Percentiles rank a stretch among this genome's conserved stretches.
Evolutionary conservation across 208 protist genomes (phyloP).

Genomic region (Wallacemonas rigidus): DNA sequence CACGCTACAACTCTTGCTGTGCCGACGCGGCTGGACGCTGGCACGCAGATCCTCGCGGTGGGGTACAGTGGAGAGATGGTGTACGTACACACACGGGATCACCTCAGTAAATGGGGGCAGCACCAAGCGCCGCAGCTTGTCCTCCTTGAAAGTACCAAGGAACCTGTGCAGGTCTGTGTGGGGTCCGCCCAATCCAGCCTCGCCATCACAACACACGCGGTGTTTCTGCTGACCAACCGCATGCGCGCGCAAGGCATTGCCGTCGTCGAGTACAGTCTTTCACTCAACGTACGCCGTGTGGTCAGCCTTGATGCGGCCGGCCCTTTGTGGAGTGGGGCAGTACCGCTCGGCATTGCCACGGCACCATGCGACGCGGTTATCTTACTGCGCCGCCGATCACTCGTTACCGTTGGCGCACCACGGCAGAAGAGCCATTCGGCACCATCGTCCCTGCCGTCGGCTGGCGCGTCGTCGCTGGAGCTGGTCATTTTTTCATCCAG

Average conservation of each 20-base stretch:
- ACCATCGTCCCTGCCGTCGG: background rate
- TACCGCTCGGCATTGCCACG: conserved; percentile 41
- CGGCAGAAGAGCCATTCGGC: background rate
- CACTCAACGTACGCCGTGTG: conserved; percentile 55
- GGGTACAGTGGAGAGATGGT: conserved; percentile 56
- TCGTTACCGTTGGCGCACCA: background rate
- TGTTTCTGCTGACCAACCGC: conserved; percentile 76
- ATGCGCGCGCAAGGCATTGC: conserved; percentile 62
- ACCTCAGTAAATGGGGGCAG: conserved; percentile 61
- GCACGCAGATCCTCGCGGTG: conserved; percentile 51
- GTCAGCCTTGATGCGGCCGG: conserved; percentile 41
- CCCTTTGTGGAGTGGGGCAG: conserved; percentile 25
- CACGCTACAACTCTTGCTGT: conserved; percentile 14
- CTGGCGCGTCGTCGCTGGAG: conserved; percentile 25
- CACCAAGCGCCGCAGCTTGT: conserved; percentile 34
- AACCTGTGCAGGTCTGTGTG: conserved; percentile 50
- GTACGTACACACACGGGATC: conserved; percentile 68
- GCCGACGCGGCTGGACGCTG: conserved; percentile 37
- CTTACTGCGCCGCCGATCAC: conserved; percentile 41
- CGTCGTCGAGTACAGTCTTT: conserved; percentile 58
- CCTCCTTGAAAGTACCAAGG: conserved; percentile 44
- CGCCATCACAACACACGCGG: conserved; percentile 44
- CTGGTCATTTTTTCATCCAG: conserved; percentile 39
- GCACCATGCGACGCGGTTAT: conserved; percentile 50
- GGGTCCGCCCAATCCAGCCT: conserved; percentile 65